A percentile compares a stretch with the other conserved stretches of the same genome.
phyloP scores from a whole-genome alignment of 1,284 basidiomycete genomes.

The Puccinia hordei region DNA sequence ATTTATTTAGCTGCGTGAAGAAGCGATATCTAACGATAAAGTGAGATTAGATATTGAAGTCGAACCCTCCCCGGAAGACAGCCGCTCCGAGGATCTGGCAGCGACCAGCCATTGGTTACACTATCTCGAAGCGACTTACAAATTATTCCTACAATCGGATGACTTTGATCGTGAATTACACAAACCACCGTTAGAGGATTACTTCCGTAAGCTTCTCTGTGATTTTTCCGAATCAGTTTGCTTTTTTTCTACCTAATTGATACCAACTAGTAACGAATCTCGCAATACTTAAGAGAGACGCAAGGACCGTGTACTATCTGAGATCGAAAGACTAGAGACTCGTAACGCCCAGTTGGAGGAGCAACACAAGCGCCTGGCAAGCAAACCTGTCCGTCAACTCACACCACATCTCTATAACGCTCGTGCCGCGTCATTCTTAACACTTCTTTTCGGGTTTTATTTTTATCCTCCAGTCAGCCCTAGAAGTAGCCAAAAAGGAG shows the following conservation, averaged over 20 bases:
- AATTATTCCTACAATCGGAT: conserved; percentile 41
- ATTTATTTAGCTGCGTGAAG: conserved; percentile 33
- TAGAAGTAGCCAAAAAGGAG: conserved; percentile 42
- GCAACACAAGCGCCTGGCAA: conserved; percentile 7
- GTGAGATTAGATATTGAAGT: conserved; percentile 26
- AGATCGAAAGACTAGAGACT: conserved; percentile 35
- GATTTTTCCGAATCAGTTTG: background rate
- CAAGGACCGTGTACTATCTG: conserved; percentile 30
- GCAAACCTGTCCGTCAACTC: conserved; percentile 25
- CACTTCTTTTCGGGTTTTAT: background rate
- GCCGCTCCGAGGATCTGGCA: conserved; percentile 22
- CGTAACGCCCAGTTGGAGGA: conserved; percentile 4
- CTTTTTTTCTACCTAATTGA: background rate
- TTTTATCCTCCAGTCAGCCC: conserved; percentile 15
- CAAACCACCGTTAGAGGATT: conserved; percentile 46
- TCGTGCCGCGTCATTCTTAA: background rate
- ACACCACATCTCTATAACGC: background rate
- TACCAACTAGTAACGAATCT: background rate
- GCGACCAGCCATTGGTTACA: conserved; percentile 38
- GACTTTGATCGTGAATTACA: conserved; percentile 42
- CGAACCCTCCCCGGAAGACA: conserved; percentile 34
- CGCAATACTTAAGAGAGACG: conserved; percentile 18
- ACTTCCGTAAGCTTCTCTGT: conserved; percentile 18
- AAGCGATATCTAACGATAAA: conserved; percentile 26
- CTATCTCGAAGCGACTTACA: conserved; percentile 41